A percentile compares a stretch with the other conserved stretches of the same genome.
These are phyloP conservation scores for Magnusiomyces suaveolens DNA, from an alignment of 1,139 yeast genomes.

Conservation along the genomic window DNA sequence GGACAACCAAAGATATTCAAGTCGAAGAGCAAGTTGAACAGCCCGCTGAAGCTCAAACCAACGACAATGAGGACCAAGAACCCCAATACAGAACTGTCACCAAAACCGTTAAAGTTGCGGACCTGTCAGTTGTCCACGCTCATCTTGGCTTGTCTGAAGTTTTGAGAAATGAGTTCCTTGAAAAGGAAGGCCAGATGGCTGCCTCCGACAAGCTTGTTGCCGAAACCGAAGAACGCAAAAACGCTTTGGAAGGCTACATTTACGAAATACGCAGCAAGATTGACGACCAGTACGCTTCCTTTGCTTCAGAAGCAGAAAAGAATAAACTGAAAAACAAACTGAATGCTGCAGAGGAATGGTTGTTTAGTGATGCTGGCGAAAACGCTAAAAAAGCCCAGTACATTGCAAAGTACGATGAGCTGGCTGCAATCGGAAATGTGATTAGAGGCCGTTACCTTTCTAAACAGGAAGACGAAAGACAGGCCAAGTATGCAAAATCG, in stretches of 20 bases:
- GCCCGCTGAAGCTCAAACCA: constrained; percentile 43
- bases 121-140: constrained; percentile 48
- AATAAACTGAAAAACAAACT: constrained; percentile 62
- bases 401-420: constrained; percentile 96
- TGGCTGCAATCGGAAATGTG: constrained; percentile 87
- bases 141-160: constrained; percentile 58
- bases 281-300: constrained; percentile 80
- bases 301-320: constrained; percentile 89
- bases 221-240: constrained; percentile 98
- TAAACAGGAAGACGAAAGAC: constrained; percentile 92
- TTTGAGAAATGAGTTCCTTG: constrained; percentile 53
- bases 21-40: constrained; percentile 54
- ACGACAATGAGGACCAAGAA: constrained; percentile 48
- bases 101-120: constrained; percentile 88
- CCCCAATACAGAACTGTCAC: constrained; percentile 86
- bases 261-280: constrained; percentile 95
- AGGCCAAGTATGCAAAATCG: constrained; percentile 74
- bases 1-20: constrained; percentile 84
- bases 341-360: constrained; percentile 92
- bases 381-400: constrained; percentile 94
- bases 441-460: constrained; percentile 92
- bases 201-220: constrained; percentile 93
- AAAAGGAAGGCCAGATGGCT: constrained; percentile 73
- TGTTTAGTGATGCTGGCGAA: constrained; percentile 71
- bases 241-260: constrained; percentile 95